phyloP scores from a whole-genome alignment of 306 rosid species.

The Vigna hirtella region DNA sequence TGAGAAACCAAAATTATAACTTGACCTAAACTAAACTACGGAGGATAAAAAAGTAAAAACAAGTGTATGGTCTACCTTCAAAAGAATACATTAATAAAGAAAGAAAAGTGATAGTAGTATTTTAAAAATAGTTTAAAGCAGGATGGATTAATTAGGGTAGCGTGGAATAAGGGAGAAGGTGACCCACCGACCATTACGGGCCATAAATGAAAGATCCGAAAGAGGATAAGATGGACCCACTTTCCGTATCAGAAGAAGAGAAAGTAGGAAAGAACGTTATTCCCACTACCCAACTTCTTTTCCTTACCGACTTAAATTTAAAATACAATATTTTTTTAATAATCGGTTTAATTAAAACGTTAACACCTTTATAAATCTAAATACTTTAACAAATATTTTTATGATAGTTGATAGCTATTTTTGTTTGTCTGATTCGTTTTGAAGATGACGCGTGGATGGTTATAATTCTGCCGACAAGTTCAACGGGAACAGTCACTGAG shows the following conservation, averaged over 20 bases:
- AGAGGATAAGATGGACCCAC: slow-evolving; percentile 31
- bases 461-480: slow-evolving; percentile 51
- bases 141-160: neutral
- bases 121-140: neutral
- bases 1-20: no score
- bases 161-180: neutral
- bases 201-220: neutral
- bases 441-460: slow-evolving; percentile 37
- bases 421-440: neutral
- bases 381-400: no score
- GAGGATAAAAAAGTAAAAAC: neutral
- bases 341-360: no score
- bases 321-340: neutral
- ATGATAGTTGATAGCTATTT: no score
- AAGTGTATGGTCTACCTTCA: neutral
- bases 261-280: slow-evolving; percentile 10
- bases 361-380: no score
- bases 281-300: neutral
- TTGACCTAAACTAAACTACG: neutral
- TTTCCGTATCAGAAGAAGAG: neutral
- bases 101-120: neutral
- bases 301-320: neutral
- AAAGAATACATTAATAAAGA: neutral
- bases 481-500: neutral
- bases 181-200: slow-evolving; percentile 38